Conservation (phyloP, 2,329 filamentous ascomycete genomes). For the Lasiodiplodia hormozganensis region DNA sequence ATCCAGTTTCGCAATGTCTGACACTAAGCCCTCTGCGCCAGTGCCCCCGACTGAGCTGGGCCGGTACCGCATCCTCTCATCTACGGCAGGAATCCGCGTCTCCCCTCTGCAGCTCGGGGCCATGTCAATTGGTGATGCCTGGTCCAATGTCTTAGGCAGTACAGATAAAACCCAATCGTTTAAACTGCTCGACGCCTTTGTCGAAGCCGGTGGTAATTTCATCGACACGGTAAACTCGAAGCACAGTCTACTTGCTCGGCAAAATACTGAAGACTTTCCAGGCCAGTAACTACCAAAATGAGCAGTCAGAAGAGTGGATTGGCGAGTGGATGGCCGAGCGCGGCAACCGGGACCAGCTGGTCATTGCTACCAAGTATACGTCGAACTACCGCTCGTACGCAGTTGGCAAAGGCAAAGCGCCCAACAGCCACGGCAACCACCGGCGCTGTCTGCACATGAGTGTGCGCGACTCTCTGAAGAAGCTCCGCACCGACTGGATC, state of each 20-base stretch:
- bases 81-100: too few species aligned
- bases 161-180: slow-evolving; percentile 63
- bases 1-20: too few species aligned
- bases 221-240: slow-evolving; percentile 48
- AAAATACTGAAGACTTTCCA: too few species aligned
- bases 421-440: slow-evolving; percentile 53
- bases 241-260: too few species aligned
- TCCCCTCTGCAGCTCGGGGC: too few species aligned
- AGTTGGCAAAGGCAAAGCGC: background rate
- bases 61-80: too few species aligned
- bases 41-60: too few species aligned
- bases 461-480: slow-evolving; percentile 51
- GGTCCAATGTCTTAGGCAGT: too few species aligned
- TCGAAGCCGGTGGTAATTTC: slow-evolving; percentile 72
- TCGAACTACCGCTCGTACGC: slow-evolving; percentile 36
- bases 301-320: slow-evolving; percentile 53
- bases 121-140: too few species aligned
- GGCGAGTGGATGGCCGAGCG: slow-evolving; percentile 52
- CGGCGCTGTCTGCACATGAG: slow-evolving; percentile 48
- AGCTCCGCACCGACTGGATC: slow-evolving; percentile 72
- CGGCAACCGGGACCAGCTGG: slow-evolving; percentile 47
- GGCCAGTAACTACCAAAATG: slow-evolving; percentile 39
- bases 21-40: too few species aligned
- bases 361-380: slow-evolving; percentile 52
- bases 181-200: slow-evolving; percentile 70